Base-by-base conservation (phyloP, 352 stramenopile genomes). In the Pythium insidiosum region DNA sequence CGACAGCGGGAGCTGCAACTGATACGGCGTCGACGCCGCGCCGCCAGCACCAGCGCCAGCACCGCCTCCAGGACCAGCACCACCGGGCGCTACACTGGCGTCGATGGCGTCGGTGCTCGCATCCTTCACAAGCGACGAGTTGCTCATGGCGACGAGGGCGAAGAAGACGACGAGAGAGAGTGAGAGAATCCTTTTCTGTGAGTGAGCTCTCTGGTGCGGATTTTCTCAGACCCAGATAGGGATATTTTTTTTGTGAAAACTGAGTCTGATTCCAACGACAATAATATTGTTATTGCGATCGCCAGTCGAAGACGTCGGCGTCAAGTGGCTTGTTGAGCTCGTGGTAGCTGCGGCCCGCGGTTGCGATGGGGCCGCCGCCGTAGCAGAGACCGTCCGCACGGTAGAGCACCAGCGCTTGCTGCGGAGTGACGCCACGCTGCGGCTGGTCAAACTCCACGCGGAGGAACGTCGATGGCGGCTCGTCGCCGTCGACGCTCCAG, bases 331-430 rank as follows among this genome's bases (percentile, higher is more conserved):
- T 86, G 7, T 50, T 36, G 16, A 66, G 63, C 46, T 89, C 77
- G 42, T 78, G 72, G 66, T 91, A 93, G 6, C 75, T 82, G 22
- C 69, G 52, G 0, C 75, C 76, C 2, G 68, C 71, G 30, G 63
- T 67, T 36, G 59, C 63, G 46, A 93, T 88, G 4, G 78, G 73
- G 0, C 81, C 81, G 11, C 81, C 81, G 18, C 81, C 81, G 30
- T 85, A 89, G 52, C 81, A 93, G 21, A 89, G 47, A 6, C 81
- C 75, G 31, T 96, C 85, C 2, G 47, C 44, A 22, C 68, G 67
- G 50, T 95, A 96, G 30, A 95, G 58, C n/a, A 92, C 86, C 15
- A 95, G 61, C 10, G 83, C 72, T 38, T 96, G 86, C 28, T 88
- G 74, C 13, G 78, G 78, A 9, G 86, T 89, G 5, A 95, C 65